Evolutionary conservation across 106 monocot genomes (phyloP).

Genomic region (Acanthochlamys bracteata): DNA sequence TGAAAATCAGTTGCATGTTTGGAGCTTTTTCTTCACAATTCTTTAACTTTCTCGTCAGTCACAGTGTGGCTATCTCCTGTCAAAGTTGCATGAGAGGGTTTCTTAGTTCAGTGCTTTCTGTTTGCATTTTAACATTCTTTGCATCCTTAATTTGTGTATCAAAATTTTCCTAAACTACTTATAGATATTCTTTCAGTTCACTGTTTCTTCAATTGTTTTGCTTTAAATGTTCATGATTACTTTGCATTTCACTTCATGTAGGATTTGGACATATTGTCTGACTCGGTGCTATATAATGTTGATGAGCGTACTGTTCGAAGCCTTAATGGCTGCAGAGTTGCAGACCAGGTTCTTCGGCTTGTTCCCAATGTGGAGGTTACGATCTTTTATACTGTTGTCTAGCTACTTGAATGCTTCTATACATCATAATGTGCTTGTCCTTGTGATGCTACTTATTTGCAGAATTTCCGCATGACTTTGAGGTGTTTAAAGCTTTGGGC

Average conservation of each 20-base stretch:
- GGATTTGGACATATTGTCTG: conserved; percentile 93
- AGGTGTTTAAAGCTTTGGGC: conserved; percentile 95
- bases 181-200: neutral
- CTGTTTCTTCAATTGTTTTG: neutral
- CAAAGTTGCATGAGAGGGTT: too few relatives aligned
- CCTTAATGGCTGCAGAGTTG: conserved; percentile 97
- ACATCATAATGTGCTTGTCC: too few relatives aligned
- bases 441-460: conserved; percentile 6
- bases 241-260: conserved; percentile 15
- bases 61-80: too few relatives aligned
- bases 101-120: too few relatives aligned
- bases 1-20: too few relatives aligned
- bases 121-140: too few relatives aligned
- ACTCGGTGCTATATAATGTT: conserved; percentile 72
- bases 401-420: neutral
- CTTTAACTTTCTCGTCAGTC: too few relatives aligned
- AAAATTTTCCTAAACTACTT: too few relatives aligned
- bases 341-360: conserved; percentile 93
- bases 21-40: too few relatives aligned
- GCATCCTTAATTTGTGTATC: too few relatives aligned
- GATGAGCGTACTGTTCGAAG: conserved; percentile 93
- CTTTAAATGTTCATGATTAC: neutral
- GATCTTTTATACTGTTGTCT: neutral
- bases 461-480: conserved; percentile 86
- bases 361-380: conserved; percentile 84